These are phyloP conservation scores for Haplographium delicatum DNA, from an alignment of 495 filamentous ascomycete species.

Conservation along the genomic window DNA sequence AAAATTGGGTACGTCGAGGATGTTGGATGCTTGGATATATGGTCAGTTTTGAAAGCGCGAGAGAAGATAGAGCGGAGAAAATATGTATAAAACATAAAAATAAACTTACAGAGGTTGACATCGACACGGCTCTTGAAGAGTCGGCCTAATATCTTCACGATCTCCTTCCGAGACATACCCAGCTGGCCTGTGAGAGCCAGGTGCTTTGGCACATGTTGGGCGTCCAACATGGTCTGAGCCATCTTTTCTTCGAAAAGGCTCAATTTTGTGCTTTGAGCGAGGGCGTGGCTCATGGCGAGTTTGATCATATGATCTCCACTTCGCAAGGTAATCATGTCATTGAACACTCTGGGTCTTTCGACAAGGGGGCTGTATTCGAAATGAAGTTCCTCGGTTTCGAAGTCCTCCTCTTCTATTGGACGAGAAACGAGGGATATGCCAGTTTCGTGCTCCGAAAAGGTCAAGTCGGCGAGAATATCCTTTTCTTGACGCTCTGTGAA, in stretches of 20 bases:
- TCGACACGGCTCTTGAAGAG: slow-evolving; percentile 94
- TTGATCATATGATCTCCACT: slow-evolving; percentile 97
- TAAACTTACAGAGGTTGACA: slow-evolving; percentile 94
- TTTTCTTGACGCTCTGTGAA: slow-evolving; percentile 94
- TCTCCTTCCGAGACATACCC: slow-evolving; percentile 87
- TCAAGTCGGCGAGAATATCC: slow-evolving; percentile 90
- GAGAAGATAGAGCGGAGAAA: background rate
- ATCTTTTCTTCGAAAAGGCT: slow-evolving; percentile 97
- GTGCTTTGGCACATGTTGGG: slow-evolving; percentile 83
- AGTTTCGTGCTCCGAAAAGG: slow-evolving; percentile 64
- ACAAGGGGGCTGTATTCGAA: slow-evolving; percentile 90
- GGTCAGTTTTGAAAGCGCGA: background rate
- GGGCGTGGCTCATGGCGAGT: slow-evolving; percentile 92
- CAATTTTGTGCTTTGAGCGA: slow-evolving; percentile 95
- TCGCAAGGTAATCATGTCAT: slow-evolving; percentile 97
- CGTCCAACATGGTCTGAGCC: slow-evolving; percentile 87
- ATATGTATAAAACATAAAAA: too few species aligned
- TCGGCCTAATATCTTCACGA: slow-evolving; percentile 83
- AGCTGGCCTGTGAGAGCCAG: slow-evolving; percentile 85
- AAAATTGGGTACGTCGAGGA: slow-evolving; percentile 96
- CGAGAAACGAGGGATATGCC: slow-evolving; percentile 30
- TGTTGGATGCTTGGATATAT: slow-evolving; percentile 76
- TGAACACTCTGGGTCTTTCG: slow-evolving; percentile 84
- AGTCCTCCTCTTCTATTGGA: slow-evolving; percentile 60
- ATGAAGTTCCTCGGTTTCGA: slow-evolving; percentile 98